These are phyloP conservation scores for Leptodontidium sp. DNA, from an alignment of 2,329 filamentous ascomycete species.

Conservation along the genomic window DNA sequence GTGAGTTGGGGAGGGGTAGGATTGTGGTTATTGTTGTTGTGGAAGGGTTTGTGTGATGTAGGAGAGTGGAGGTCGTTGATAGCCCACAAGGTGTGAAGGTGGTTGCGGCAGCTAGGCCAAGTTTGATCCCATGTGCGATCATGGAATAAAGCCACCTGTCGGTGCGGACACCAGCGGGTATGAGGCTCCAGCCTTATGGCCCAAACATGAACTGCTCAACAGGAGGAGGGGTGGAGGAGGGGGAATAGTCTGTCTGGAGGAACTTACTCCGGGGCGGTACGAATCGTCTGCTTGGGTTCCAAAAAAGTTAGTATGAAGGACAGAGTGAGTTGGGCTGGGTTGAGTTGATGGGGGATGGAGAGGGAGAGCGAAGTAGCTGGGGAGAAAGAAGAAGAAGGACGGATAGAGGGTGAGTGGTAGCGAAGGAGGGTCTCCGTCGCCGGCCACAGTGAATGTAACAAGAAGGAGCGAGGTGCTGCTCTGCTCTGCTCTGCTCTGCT, in stretches of 20 bases:
- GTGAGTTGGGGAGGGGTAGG: constrained; percentile 12
- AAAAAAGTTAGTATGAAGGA: constrained; percentile 30
- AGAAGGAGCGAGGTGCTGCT: constrained; percentile 17
- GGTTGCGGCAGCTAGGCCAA: constrained; percentile 29
- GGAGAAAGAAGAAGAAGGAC: constrained; percentile 9
- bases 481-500: background rate
- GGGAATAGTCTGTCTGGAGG: background rate
- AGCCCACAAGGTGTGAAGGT: constrained; percentile 29
- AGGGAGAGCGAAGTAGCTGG: background rate
- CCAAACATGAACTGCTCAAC: constrained; percentile 18
- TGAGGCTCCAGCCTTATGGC: constrained; percentile 31
- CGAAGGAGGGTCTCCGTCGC: constrained; percentile 19
- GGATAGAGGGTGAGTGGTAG: constrained; percentile 15
- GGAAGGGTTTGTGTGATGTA: constrained; percentile 8
- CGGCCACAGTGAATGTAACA: constrained; percentile 25
- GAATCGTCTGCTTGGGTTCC: constrained; percentile 32
- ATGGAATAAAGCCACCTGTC: constrained; percentile 30
- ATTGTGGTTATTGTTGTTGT: constrained; percentile 6
- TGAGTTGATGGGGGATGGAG: constrained; percentile 10
- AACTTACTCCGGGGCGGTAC: constrained; percentile 38
- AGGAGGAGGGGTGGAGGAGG: constrained; percentile 8
- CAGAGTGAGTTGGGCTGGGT: constrained; percentile 3
- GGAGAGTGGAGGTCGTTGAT: constrained; percentile 1
- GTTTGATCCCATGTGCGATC: constrained; percentile 23
- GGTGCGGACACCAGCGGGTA: constrained; percentile 15